Conservation (phyloP, 306 rosid genomes). For the Herpetospermum pedunculosum region DNA sequence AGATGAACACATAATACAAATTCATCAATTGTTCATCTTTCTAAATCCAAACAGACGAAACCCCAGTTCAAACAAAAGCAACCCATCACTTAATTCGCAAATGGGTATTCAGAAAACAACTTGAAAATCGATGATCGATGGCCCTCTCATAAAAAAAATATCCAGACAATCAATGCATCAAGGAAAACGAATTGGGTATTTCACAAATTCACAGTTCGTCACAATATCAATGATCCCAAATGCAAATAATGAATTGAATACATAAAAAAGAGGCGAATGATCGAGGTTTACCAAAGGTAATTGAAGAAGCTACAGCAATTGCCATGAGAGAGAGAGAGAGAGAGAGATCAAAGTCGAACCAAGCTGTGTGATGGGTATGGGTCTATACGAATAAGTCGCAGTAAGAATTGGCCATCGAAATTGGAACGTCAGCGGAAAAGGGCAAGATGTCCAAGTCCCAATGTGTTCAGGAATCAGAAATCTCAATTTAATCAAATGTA, state of each 20-base stretch:
- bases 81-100: not conserved
- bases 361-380: not conserved
- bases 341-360: not conserved
- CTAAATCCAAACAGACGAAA: not conserved
- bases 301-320: slow-evolving; percentile 22
- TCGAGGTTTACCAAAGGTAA: slow-evolving; percentile 35
- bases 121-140: not conserved
- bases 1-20: not conserved
- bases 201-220: not conserved
- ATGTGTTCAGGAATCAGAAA: not conserved
- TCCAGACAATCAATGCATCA: not conserved
- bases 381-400: not conserved
- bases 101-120: not conserved
- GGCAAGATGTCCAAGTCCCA: not conserved
- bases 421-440: not conserved
- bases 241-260: not conserved
- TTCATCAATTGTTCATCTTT: not conserved
- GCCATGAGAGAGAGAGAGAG: slow-evolving; percentile 21
- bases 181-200: not conserved
- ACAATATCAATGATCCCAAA: not conserved
- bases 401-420: not conserved
- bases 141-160: not conserved
- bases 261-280: not conserved
- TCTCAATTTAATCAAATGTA: not conserved
- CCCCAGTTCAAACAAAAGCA: not conserved